Conservation (phyloP, 768 basidiomycete species). For the Panellus pusillus region DNA sequence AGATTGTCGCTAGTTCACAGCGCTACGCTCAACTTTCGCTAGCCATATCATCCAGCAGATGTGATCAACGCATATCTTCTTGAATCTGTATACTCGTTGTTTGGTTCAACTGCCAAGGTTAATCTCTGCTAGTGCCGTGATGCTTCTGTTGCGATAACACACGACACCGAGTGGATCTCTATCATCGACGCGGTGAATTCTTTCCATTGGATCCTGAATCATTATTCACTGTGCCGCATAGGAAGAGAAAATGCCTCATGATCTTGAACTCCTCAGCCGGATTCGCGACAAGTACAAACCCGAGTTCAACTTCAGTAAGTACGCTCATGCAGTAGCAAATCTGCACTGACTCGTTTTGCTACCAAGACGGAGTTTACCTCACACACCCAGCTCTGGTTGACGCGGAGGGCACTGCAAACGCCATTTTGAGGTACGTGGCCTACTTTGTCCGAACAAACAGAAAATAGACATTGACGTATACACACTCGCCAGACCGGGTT, state of each 20-base stretch:
- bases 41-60: constrained; percentile 6
- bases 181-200: neutral
- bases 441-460: too few species aligned
- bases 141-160: neutral
- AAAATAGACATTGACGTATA: too few species aligned
- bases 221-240: neutral
- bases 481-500: too few species aligned
- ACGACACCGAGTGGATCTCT: constrained; percentile 9
- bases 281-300: neutral
- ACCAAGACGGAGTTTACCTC: neutral
- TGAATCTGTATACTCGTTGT: neutral
- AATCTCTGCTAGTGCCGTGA: neutral
- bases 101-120: neutral
- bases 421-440: too few species aligned
- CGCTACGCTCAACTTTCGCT: neutral
- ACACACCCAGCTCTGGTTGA: neutral
- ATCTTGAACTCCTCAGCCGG: neutral
- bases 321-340: neutral
- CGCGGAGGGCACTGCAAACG: too few species aligned
- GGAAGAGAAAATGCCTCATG: neutral
- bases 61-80: constrained; percentile 4
- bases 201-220: neutral
- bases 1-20: neutral
- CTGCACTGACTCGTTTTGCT: too few species aligned
- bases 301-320: neutral